phyloP scores from a whole-genome alignment of 257 asterid species.

The Verbena officinalis region DNA sequence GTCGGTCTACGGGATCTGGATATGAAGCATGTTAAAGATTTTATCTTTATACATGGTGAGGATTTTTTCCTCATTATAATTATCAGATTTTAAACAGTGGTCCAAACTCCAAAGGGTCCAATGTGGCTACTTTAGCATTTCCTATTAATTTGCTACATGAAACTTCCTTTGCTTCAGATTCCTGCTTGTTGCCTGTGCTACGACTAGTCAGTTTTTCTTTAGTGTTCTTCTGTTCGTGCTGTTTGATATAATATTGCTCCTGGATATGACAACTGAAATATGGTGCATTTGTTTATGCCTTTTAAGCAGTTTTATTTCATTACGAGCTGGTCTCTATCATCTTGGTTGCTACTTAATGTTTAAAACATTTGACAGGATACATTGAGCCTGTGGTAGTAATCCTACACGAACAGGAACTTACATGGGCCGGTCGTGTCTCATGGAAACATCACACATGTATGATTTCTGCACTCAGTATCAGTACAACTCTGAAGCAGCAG shows the following conservation, averaged over 20 bases:
- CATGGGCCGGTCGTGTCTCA: slow-evolving; percentile 97
- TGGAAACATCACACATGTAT: slow-evolving; percentile 91
- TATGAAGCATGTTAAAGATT: slow-evolving; percentile 92
- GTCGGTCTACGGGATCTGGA: slow-evolving; percentile 83
- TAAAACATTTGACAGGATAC: slow-evolving; percentile 61
- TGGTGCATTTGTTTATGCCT: slow-evolving; percentile 6
- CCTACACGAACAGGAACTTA: slow-evolving; percentile 91
- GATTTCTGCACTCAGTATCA: slow-evolving; percentile 95
- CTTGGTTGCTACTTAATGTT: slow-evolving; percentile 21
- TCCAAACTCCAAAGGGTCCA: slow-evolving; percentile 13
- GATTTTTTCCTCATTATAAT: slow-evolving; percentile 26
- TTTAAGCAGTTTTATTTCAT: slow-evolving; percentile 22
- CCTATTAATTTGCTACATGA: neutral
- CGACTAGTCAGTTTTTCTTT: slow-evolving; percentile 19
- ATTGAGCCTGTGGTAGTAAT: slow-evolving; percentile 97
- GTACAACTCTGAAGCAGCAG: slow-evolving; percentile 89
- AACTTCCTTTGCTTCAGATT: slow-evolving; percentile 22
- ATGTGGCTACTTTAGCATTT: slow-evolving; percentile 4
- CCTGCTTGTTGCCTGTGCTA: slow-evolving; percentile 22
- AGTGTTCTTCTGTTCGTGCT: slow-evolving; percentile 1
- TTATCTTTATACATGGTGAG: slow-evolving; percentile 87
- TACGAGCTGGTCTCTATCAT: slow-evolving; percentile 13
- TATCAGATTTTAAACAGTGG: slow-evolving; percentile 14
- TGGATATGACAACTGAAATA: slow-evolving; percentile 15
- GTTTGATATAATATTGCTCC: slow-evolving; percentile 19